Evolutionary conservation across 768 basidiomycete species (phyloP), one percentile per base, ranked within the genome.

Genomic region (Phanerochaete sordida): DNA sequence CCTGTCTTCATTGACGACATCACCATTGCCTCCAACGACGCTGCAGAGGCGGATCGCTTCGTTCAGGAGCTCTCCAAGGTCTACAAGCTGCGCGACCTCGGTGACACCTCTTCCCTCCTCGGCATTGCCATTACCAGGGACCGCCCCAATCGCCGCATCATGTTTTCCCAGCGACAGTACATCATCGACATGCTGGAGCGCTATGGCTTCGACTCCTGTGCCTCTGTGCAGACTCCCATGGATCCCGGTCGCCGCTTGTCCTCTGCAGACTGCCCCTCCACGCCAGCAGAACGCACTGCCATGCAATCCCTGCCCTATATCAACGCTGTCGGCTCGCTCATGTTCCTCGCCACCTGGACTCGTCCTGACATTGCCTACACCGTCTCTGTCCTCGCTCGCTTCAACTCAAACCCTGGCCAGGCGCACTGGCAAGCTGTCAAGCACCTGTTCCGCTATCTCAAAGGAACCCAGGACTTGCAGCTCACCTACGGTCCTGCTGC

Each of bases 351-450:
- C 0, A 56, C 73, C 1, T 66, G 64, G 5, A 75, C 74, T 0
- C 68, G 73, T 1, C 77, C 77, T 1, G 76, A 81, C 60, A 79
- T 81, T 45, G 63, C 74, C 0, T 77, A 68, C 58, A 68, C 76
- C 0, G 73, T 77, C 6, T 60, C 65, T 1, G 58, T 61, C 1
- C 62, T 81, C 0, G 62, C 69, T 5, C 75, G 73, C 26, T 80
- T 74, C 65, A 62, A 67, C 11, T 43, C 58, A 1, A 74, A 76
- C 57, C 77, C 77, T 0, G 64, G 63, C 8, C 35, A 43, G 1
- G 56, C 57, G 1, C 79, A 82, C 59, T 79, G 76, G 72, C 61
- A 64, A 0, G 76, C 75, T 2, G 68, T 74, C 8, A 76, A 76
- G 55, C 71, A 70, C n/a, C 60, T 81, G 23, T 69, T 79, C 44